Evolutionary conservation across 306 rosid species (phyloP), one percentile per base, ranked within the genome.

Genomic region (Gynostemma pentaphyllum): DNA sequence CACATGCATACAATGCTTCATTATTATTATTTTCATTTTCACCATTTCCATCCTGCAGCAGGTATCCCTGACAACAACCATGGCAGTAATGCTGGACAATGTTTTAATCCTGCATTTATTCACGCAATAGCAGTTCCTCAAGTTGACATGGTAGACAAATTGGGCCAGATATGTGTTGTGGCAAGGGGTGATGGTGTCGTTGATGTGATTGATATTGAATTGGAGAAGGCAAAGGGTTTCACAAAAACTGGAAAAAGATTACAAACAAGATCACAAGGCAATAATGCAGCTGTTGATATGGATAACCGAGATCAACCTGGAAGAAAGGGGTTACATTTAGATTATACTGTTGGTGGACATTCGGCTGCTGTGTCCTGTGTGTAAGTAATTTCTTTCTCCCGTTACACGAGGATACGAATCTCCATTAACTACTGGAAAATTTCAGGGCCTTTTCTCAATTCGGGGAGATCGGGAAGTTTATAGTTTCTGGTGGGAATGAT

Each of bases 401-500:
- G 32, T 39, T 36, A 7, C 3, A 24, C 7, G 22, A 39, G 34
- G 8, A 10, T 12, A 39, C 16, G 54, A 28, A 24, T 29, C 62
- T 44, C 64, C 42, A 68, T 77, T 81, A 74, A 81, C 78, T 24
- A 62, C 36, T 42, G 41, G 29, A 29, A 45, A 61, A 2, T 19
- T 70, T 74, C 88, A 88, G 98, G 96, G 71, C 82, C 32, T 88
- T 92, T 77, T 88, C 92, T 3, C 54, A 70, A 71, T 88, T 88
- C 60, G 98, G 96, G 64, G 92, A 85, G 74, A 86, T 74, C 69
- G 96, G 98, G 62, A 88, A 81, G 54, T 88, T 78, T 78, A 70
- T 91, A 76, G 62, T 91, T 67, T 91, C 96, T 4, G 95, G 98
- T 14, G 98, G 95, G 68, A 83, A 91, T 34, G 98, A 87, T 67